These are phyloP conservation scores for Zhuliangozyma parablackwelliae DNA, from an alignment of 1,139 yeast species.

Conservation along the genomic window DNA sequence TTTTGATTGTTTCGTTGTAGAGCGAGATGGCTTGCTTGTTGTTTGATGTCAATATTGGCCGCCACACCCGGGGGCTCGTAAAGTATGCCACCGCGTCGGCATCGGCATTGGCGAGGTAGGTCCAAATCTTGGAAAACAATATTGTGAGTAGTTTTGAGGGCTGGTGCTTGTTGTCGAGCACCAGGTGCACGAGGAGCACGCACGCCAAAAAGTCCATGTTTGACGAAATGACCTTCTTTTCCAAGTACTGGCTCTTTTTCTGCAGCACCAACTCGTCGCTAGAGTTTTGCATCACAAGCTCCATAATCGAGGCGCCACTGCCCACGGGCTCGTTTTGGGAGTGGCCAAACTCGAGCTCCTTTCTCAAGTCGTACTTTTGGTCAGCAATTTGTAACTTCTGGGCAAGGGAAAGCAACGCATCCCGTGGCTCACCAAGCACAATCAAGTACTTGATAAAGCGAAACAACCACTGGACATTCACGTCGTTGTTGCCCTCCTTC, in stretches of 20 bases:
- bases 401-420: constrained; percentile 10
- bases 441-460: constrained; percentile 39
- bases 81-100: constrained; percentile 13
- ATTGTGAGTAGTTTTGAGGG: constrained; percentile 13
- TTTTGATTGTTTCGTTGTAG: constrained; percentile 9
- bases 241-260: constrained; percentile 8
- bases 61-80: constrained; percentile 16
- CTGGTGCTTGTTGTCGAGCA: too few relatives aligned
- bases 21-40: constrained; percentile 4
- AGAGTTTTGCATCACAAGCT: constrained; percentile 13
- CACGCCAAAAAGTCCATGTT: constrained; percentile 47
- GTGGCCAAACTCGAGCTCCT: not conserved
- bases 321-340: constrained; percentile 2
- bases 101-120: constrained; percentile 24
- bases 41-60: constrained; percentile 3
- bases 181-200: too few relatives aligned
- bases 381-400: constrained; percentile 7
- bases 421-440: constrained; percentile 52
- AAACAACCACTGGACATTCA: constrained; percentile 48
- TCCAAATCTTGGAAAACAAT: constrained; percentile 35
- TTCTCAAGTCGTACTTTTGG: constrained; percentile 1
- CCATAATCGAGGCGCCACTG: constrained; percentile 12
- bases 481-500: constrained; percentile 21
- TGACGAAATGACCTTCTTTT: constrained; percentile 34
- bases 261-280: constrained; percentile 14